These are phyloP conservation scores for Pholiota molesta DNA, from an alignment of 768 basidiomycete species.

Conservation along the genomic window DNA sequence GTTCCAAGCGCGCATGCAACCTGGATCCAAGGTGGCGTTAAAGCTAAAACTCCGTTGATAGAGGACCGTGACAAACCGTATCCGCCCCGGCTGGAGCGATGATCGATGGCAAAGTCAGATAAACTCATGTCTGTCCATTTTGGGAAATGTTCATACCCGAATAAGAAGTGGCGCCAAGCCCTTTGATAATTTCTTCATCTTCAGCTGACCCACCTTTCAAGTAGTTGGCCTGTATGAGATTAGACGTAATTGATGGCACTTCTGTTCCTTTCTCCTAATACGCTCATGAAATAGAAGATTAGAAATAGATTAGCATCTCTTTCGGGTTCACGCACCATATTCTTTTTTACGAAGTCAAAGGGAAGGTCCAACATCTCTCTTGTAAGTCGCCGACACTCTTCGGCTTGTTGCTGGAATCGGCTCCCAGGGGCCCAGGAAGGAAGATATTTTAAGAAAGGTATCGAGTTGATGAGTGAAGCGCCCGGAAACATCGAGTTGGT, in stretches of 20 bases:
- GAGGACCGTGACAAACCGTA: not conserved
- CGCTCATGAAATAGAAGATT: not conserved
- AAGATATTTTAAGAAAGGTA: too few species aligned
- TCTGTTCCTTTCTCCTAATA: not conserved
- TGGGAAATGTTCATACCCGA: slow-evolving; percentile 6
- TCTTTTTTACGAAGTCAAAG: too few species aligned
- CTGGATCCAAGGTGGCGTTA: too few species aligned
- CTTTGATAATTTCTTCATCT: not conserved
- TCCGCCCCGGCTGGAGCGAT: not conserved
- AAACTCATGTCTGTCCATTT: not conserved
- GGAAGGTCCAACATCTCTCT: too few species aligned
- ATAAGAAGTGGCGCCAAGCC: slow-evolving; percentile 4
- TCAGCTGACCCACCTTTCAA: not conserved
- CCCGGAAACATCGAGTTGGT: too few species aligned
- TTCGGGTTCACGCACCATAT: not conserved
- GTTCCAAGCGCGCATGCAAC: too few species aligned
- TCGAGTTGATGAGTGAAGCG: too few species aligned
- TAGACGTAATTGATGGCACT: not conserved
- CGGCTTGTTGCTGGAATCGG: too few species aligned
- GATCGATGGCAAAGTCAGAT: not conserved
- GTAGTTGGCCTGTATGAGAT: not conserved
- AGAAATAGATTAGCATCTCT: not conserved
- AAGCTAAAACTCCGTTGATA: too few species aligned
- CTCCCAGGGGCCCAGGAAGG: too few species aligned
- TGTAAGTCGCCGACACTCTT: too few species aligned